Evolutionary conservation across 2,329 filamentous ascomycete species (phyloP).

Genomic region (Mariannaea elegans): DNA sequence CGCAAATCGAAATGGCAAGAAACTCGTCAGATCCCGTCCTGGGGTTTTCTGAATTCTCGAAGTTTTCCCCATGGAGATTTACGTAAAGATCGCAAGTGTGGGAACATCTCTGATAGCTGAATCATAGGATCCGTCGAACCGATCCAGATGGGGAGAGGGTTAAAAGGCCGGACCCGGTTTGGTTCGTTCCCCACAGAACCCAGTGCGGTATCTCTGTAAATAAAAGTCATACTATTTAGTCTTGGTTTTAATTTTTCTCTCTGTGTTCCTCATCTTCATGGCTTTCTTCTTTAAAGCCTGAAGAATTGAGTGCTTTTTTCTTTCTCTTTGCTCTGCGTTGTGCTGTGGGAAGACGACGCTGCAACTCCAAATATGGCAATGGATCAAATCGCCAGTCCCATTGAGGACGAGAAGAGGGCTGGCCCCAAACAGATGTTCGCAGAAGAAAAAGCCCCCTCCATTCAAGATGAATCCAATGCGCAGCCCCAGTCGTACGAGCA

Average conservation of each 20-base stretch:
- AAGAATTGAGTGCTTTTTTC: not conserved
- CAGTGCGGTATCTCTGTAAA: not conserved
- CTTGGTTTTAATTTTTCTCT: not conserved
- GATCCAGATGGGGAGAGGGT: slow-evolving; percentile 4
- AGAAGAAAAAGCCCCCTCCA: not conserved
- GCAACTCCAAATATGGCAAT: not conserved
- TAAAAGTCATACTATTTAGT: not conserved
- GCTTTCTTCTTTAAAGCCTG: not conserved
- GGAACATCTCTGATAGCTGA: slow-evolving; percentile 3
- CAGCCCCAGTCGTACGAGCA: not conserved
- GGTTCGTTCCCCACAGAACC: slow-evolving; percentile 4
- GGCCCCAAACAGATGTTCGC: slow-evolving; percentile 3
- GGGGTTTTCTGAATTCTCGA: not conserved
- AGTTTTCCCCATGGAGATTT: slow-evolving; percentile 10
- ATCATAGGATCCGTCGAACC: slow-evolving; percentile 1
- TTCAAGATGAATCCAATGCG: not conserved
- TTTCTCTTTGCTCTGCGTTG: not conserved
- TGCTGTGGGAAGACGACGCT: not conserved
- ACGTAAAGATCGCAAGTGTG: slow-evolving; percentile 10
- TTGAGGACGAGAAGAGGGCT: slow-evolving; percentile 12
- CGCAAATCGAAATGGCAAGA: not conserved
- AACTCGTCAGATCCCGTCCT: not conserved
- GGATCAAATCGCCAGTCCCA: slow-evolving; percentile 3
- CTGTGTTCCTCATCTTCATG: not conserved
- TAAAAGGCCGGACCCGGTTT: not conserved